Evolutionary conservation across 139 green algal genomes (phyloP), one percentile per base, ranked within the genome.

Genomic region (Eudorina sp.): DNA sequence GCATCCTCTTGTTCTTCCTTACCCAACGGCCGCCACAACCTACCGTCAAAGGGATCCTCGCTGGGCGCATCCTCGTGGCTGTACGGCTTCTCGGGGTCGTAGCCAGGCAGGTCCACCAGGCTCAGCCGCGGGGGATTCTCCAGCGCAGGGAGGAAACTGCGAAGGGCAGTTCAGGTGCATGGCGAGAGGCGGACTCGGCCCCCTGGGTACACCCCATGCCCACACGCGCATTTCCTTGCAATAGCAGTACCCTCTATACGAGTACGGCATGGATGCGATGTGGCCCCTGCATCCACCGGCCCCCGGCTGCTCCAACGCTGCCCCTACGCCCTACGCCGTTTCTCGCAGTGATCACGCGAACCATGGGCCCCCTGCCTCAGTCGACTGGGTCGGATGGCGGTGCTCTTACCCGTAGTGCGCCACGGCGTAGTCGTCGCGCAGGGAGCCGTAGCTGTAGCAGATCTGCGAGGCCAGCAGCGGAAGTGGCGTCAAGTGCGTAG

Each of bases 391-490:
- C n/a, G n/a, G n/a, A n/a, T n/a, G n/a, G n/a, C n/a, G n/a, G n/a
- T n/a, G n/a, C 48, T 3, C 80, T 76, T 43, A 86, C 80, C 83
- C 83, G 69, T 88, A 88, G 46, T 88, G 83, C 9, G 68, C 68
- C 31, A 88, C 48, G 2, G 83, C 66, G 48, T 88, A 88, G 66
- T 88, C 83, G 36, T 88, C 83, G 14, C 83, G 83, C 51, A 88
- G 48, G 1, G 48, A 25, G 27, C 83, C 83, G 48, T 88, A 88
- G 34, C 68, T 82, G 46, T 88, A 88, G 83, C 83, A 88, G 19
- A 88, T 34, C 82, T 88, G 66, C 23, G 53, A 21, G n/a, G 14
- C n/a, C 16, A 43, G 18, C 29, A 19, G 19, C 31, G 9, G 11
- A 77, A 27, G 34, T 46, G 69, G 5, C 8, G 55, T 66, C 55